Percentiles rank a stretch among this genome's conserved stretches.
These are phyloP conservation scores for Truncatella angustata DNA, from an alignment of 2,329 filamentous ascomycete genomes.

Conservation along the genomic window DNA sequence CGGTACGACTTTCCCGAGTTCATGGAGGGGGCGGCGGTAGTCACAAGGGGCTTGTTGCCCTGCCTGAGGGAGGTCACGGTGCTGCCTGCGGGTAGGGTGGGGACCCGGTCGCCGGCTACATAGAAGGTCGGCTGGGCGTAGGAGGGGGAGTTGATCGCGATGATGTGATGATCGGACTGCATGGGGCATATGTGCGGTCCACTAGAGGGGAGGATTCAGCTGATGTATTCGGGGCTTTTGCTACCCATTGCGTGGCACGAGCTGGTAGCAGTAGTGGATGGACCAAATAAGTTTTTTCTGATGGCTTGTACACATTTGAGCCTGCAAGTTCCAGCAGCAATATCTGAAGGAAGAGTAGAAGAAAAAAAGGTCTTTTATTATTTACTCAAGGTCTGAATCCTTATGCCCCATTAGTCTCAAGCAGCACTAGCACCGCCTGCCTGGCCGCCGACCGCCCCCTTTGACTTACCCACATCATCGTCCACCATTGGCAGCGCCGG, in stretches of 20 bases:
- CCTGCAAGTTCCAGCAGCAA: too few species aligned
- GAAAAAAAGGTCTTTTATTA: too few species aligned
- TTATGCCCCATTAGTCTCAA: too few species aligned
- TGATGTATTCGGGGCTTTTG: neutral
- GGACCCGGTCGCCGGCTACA: neutral
- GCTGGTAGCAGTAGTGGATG: neutral
- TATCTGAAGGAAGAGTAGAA: too few species aligned
- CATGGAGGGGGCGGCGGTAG: neutral
- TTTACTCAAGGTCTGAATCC: neutral
- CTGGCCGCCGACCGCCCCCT: constrained; percentile 15
- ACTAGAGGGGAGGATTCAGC: neutral
- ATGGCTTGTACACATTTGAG: too few species aligned
- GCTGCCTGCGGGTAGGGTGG: neutral
- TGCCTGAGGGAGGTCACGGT: neutral
- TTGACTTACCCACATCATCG: constrained; percentile 43
- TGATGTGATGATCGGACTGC: neutral
- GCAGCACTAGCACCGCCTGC: neutral
- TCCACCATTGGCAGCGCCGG: constrained; percentile 48
- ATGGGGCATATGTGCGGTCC: neutral
- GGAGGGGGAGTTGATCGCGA: neutral
- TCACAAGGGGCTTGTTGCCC: neutral
- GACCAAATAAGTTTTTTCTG: too few species aligned
- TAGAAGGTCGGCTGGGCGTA: too few species aligned
- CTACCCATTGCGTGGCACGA: neutral
- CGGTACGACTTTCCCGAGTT: too few species aligned